These are phyloP conservation scores for Saturnispora ahearnii DNA, from an alignment of 805 yeast genomes.

Conservation along the genomic window DNA sequence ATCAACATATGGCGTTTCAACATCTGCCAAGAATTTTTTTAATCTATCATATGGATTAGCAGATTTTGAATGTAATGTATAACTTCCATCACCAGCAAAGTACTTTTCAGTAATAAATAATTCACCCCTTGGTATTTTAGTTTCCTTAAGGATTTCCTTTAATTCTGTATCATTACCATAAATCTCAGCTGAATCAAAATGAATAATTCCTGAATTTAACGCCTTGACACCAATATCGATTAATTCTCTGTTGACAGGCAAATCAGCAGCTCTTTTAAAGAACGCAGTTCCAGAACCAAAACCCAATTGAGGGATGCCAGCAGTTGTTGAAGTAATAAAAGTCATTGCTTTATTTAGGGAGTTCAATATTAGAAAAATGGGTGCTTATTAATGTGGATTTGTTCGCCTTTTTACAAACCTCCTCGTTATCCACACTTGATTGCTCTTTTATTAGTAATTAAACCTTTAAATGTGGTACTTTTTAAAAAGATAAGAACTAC, in stretches of 20 bases:
- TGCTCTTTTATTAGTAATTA: background rate
- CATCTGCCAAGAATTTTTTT: conserved; percentile 30
- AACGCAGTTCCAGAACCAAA: conserved; percentile 52
- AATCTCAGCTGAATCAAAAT: conserved; percentile 58
- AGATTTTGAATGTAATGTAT: conserved; percentile 15
- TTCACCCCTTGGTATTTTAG: conserved; percentile 32
- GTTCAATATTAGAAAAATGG: background rate
- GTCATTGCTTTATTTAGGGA: background rate
- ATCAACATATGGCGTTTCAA: conserved; percentile 41
- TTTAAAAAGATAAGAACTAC: background rate
- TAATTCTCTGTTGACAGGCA: conserved; percentile 32
- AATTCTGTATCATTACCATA: conserved; percentile 53
- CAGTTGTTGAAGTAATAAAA: background rate
- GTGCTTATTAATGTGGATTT: background rate
- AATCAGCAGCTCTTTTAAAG: conserved; percentile 30
- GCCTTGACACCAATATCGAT: conserved; percentile 39
- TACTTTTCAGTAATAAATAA: conserved; percentile 56
- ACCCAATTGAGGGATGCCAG: conserved; percentile 31
- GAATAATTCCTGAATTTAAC: conserved; percentile 44
- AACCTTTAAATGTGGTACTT: background rate
- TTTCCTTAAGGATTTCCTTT: conserved; percentile 33
- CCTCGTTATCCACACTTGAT: background rate
- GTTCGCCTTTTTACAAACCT: background rate
- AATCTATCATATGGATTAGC: conserved; percentile 39
- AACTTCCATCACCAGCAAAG: conserved; percentile 27